These are phyloP conservation scores for Coffea eugenioides DNA, from an alignment of 257 asterid genomes.

Conservation along the genomic window DNA sequence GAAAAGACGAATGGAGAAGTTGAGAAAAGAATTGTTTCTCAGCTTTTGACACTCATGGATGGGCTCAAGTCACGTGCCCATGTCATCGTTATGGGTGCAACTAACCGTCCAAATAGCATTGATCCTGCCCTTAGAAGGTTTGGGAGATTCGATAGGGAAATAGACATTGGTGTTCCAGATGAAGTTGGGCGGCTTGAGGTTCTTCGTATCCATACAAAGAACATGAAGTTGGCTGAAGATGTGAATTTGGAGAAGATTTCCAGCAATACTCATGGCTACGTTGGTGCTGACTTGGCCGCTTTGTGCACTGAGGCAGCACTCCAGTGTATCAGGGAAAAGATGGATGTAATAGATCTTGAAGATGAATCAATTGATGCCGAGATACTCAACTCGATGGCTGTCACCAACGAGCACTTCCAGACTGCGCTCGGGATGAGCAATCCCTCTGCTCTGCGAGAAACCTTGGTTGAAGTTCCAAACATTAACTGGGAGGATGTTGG, in stretches of 20 bases:
- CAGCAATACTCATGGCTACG: slow-evolving; percentile 79
- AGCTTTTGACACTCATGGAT: neutral
- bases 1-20: neutral
- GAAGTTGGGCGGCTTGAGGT: no score
- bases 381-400: neutral
- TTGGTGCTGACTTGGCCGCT: slow-evolving; percentile 87
- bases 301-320: slow-evolving; percentile 85
- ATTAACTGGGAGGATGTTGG: slow-evolving; percentile 29
- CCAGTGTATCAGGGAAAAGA: slow-evolving; percentile 89
- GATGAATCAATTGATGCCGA: neutral
- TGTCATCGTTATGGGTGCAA: neutral
- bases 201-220: slow-evolving; percentile 40
- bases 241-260: slow-evolving; percentile 73
- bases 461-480: slow-evolving; percentile 27
- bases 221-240: slow-evolving; percentile 79
- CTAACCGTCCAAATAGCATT: neutral
- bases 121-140: neutral
- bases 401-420: neutral
- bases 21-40: neutral
- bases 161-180: no score
- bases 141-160: neutral
- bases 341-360: slow-evolving; percentile 1
- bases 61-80: neutral
- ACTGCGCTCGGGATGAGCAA: neutral
- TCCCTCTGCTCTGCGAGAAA: slow-evolving; percentile 2